Evolutionary conservation across 257 asterid species (phyloP), one percentile per base, ranked within the genome.

Genomic region (Nicotiana attenuata): DNA sequence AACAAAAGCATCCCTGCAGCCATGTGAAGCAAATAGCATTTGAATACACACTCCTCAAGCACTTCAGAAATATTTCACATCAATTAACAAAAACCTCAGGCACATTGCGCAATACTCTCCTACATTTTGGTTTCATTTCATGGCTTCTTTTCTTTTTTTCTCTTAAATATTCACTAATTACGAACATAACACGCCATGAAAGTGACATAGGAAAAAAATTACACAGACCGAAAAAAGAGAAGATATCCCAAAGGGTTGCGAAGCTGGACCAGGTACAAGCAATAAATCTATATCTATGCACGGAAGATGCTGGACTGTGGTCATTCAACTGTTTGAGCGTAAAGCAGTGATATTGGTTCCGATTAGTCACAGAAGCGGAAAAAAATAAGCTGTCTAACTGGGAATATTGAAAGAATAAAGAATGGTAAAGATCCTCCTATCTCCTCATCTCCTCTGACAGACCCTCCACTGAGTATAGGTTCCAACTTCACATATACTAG

Each of bases 1-100:
- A 17, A 91, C 97, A 91, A 96, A 96, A 17, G 98, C 97, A 89
- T 93, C 98, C 90, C 99, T 96, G 88, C 82, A 78, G 56, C 75
- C 87, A 87, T 29, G 78, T 80, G 53, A 82, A 68, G 15, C 47
- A 61, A 80, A 47, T 47, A 14, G 79, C 15, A 73, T 73, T 71
- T 45, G 31, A 24, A 47, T 15, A 14, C 61, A 24, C 79, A 47
- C 79, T 24, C 61, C 63, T 73, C 63, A 73, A 24, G 41, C 15
- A 3, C 63, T 73, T 20, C 79, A 73, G 22, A 73, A 73, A 47
- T 50, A 47, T 24, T 47, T 73, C 63, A 73, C 79, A 73, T 73
- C 15, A 47, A 73, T 45, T 71, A 24, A 45, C 20, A 6, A 45
- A 41, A 41, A 17, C 78, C 33, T 22, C 60, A 14, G 61, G 16